phyloP scores from a whole-genome alignment of 2,329 filamentous ascomycete species.

The Sporothrix pallida region DNA sequence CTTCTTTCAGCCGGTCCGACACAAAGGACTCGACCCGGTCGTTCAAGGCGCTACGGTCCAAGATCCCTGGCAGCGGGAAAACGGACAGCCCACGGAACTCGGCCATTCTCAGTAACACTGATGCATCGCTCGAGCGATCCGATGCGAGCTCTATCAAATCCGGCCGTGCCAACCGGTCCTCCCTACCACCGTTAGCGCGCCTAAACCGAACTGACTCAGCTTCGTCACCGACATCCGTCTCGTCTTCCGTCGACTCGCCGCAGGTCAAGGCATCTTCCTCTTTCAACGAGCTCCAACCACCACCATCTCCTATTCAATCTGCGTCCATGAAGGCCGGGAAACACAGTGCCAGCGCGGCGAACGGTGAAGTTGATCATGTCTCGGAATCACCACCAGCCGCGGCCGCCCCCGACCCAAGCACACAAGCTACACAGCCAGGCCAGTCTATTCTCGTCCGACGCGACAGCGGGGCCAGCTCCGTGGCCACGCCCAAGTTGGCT shows the following conservation, averaged over 20 bases:
- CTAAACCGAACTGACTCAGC: conserved; percentile 53
- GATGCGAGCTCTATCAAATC: conserved; percentile 80
- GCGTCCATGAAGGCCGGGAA: conserved; percentile 73
- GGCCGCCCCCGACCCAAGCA: conserved; percentile 55
- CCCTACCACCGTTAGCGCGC: conserved; percentile 47
- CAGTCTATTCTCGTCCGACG: conserved; percentile 89
- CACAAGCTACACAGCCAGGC: conserved; percentile 71
- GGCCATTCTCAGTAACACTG: conserved; percentile 66
- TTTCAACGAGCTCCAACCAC: conserved; percentile 61
- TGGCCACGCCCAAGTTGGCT: conserved; percentile 49
- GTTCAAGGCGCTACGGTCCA: conserved; percentile 82
- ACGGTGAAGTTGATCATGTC: conserved; percentile 91
- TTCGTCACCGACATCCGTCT: conserved; percentile 48
- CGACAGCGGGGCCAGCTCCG: conserved; percentile 71
- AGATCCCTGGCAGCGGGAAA: conserved; percentile 77
- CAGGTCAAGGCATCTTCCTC: conserved; percentile 51
- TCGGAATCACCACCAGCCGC: conserved; percentile 86
- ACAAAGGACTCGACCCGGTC: conserved; percentile 92
- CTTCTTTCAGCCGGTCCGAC: conserved; percentile 89
- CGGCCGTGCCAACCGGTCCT: conserved; percentile 63
- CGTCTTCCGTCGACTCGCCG: conserved; percentile 52
- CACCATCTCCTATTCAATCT: conserved; percentile 87
- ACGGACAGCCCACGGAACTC: conserved; percentile 84
- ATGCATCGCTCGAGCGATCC: conserved; percentile 64
- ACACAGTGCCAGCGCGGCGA: conserved; percentile 77